Evolutionary conservation across 2,329 filamentous ascomycete species (phyloP).

Genomic region (Exophiala spinifera): DNA sequence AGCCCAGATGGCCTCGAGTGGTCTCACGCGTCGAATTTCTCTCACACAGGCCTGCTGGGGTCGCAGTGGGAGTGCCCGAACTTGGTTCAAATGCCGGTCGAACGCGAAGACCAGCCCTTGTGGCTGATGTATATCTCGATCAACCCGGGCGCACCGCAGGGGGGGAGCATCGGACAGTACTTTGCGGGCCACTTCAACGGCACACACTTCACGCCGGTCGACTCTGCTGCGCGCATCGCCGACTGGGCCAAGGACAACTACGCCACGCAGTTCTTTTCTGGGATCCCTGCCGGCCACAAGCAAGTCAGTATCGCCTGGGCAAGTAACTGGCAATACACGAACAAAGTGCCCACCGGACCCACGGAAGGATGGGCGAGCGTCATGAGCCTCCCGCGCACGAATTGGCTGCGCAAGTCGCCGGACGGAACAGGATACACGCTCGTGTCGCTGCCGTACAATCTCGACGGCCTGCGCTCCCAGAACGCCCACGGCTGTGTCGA

Average conservation of each 20-base stretch:
- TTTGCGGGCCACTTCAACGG: conserved; percentile 59
- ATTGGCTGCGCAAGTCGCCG: no score
- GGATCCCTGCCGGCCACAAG: conserved; percentile 38
- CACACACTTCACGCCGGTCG: conserved; percentile 49
- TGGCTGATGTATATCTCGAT: conserved; percentile 33
- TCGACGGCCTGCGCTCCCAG: conserved; percentile 13
- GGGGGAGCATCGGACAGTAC: conserved; percentile 32
- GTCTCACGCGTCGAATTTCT: conserved; percentile 59
- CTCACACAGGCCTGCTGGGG: conserved; percentile 51
- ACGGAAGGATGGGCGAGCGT: conserved; percentile 53
- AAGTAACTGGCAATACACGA: conserved; percentile 59
- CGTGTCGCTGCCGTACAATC: no score
- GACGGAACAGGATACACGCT: no score
- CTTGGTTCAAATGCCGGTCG: conserved; percentile 54
- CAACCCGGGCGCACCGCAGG: conserved; percentile 37
- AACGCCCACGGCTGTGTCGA: no score
- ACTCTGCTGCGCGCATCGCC: conserved; percentile 26
- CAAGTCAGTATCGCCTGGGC: conserved; percentile 56
- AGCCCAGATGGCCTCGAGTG: conserved; percentile 58
- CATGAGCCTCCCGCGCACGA: conserved; percentile 24
- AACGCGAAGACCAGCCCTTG: conserved; percentile 25
- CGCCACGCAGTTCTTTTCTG: conserved; percentile 57
- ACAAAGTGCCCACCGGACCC: conserved; percentile 52
- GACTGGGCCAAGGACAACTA: conserved; percentile 38
- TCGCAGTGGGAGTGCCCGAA: conserved; percentile 64